Evolutionary conservation across 208 protist genomes (phyloP), one percentile per base, ranked within the genome.

Genomic region (Leishmania tropica): DNA sequence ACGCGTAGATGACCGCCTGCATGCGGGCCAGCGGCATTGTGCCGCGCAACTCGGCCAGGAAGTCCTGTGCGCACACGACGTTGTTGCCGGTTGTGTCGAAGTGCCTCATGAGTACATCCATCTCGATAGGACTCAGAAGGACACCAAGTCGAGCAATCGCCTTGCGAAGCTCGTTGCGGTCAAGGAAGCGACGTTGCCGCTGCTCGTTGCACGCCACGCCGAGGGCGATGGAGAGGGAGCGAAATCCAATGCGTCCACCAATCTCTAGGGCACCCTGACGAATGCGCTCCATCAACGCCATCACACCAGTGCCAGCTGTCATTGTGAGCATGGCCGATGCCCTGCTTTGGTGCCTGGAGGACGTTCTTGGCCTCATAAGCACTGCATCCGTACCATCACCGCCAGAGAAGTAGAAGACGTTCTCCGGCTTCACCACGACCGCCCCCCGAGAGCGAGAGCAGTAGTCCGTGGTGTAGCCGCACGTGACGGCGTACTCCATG

Each of bases 31-130:
- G 82, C 64, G 85, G 87, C 94, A 97, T 94, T 37, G 90, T 87
- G 53, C 92, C 92, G 28, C 94, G 93, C 75, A 98, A 81, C 84
- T 92, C 94, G 7, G 85, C 80, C 79, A 97, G 76, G 71, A 98
- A 78, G 42, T 97, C 94, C 75, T 96, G 93, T 42, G 92, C 89
- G 54, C 90, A 89, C 68, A 98, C 78, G 31, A 92, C 51, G 78
- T 92, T 94, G 81, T 96, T 86, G 62, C 95, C 94, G 11, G 78
- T 77, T 19, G 54, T 65, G 80, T 98, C 95, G 78, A 96, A 94
- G 71, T 78, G 75, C 76, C 91, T 95, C 78, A 97, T 88, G 75
- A 97, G 73, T 8, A 90, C 93, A 72, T 98, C 94, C 31, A 90
- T 75, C 81, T 98, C 93, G 3, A 93, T 35, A 1, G 92, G 87